Evolutionary conservation across 768 basidiomycete genomes (phyloP).

Genomic region (Leccinum longicurvipes): DNA sequence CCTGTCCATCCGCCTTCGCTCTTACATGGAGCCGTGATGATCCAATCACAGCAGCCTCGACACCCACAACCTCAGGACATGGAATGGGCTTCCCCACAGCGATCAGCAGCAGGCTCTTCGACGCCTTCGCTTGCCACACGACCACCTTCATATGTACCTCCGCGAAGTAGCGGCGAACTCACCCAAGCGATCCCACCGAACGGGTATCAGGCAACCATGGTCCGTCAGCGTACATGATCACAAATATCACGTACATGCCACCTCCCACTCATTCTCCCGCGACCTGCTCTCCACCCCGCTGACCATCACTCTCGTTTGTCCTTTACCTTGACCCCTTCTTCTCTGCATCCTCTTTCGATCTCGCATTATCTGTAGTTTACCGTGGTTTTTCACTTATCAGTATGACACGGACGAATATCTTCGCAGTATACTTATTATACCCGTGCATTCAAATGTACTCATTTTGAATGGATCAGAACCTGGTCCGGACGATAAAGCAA

Average conservation of each 20-base stretch:
- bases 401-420: slow-evolving; percentile 61
- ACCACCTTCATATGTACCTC: slow-evolving; percentile 50
- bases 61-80: slow-evolving; percentile 45
- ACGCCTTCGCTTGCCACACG: slow-evolving; percentile 38
- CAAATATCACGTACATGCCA: not conserved
- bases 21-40: slow-evolving; percentile 42
- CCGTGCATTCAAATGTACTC: slow-evolving; percentile 43
- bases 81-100: slow-evolving; percentile 36
- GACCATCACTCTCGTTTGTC: slow-evolving; percentile 27
- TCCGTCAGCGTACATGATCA: slow-evolving; percentile 50
- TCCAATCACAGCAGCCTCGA: slow-evolving; percentile 41
- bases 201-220: slow-evolving; percentile 45
- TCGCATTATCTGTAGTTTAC: slow-evolving; percentile 64
- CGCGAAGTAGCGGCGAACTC: slow-evolving; percentile 44
- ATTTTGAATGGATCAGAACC: slow-evolving; percentile 33
- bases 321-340: slow-evolving; percentile 19
- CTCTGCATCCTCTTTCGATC: slow-evolving; percentile 36
- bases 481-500: slow-evolving; percentile 9
- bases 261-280: slow-evolving; percentile 15
- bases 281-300: slow-evolving; percentile 26
- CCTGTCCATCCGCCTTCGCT: slow-evolving; percentile 44
- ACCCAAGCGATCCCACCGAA: slow-evolving; percentile 37
- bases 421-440: slow-evolving; percentile 60
- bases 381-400: slow-evolving; percentile 41
- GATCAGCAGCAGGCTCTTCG: slow-evolving; percentile 35